These are phyloP conservation scores for Saitozyma podzolica DNA, from an alignment of 768 basidiomycete genomes.

Conservation along the genomic window DNA sequence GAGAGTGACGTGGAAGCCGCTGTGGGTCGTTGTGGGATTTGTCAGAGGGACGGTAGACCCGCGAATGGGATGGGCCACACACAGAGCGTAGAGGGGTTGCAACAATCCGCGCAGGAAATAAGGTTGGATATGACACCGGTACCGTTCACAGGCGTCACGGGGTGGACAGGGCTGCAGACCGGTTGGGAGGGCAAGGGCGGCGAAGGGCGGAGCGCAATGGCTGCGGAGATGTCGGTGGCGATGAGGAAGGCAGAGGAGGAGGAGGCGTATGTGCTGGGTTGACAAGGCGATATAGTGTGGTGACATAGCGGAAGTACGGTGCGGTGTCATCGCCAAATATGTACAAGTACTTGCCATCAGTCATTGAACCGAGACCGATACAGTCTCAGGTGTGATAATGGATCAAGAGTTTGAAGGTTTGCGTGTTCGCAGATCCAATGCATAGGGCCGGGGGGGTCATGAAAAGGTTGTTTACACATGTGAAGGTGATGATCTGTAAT, in stretches of 20 bases:
- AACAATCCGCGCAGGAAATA: neutral
- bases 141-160: constrained; percentile 23
- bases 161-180: constrained; percentile 12
- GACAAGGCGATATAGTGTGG: too few species aligned
- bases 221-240: constrained; percentile 33
- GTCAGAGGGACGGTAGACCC: constrained; percentile 4
- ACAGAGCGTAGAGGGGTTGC: neutral
- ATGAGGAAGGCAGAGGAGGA: constrained; percentile 31
- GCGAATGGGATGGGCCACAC: neutral
- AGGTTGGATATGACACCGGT: constrained; percentile 12
- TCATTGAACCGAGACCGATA: too few species aligned
- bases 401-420: too few species aligned
- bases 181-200: constrained; percentile 4
- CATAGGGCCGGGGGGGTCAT: too few species aligned
- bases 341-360: too few species aligned
- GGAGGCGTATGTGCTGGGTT: neutral
- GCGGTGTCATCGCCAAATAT: too few species aligned
- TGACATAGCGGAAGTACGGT: too few species aligned
- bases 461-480: too few species aligned
- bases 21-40: constrained; percentile 24
- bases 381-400: too few species aligned
- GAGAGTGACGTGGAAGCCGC: constrained; percentile 25
- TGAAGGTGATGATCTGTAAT: too few species aligned
- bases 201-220: constrained; percentile 30
- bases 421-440: too few species aligned